Percentiles rank a stretch among this genome's conserved stretches.
phyloP scores from a whole-genome alignment of 768 basidiomycete species.

The Candolleomyces aberdarensis region DNA sequence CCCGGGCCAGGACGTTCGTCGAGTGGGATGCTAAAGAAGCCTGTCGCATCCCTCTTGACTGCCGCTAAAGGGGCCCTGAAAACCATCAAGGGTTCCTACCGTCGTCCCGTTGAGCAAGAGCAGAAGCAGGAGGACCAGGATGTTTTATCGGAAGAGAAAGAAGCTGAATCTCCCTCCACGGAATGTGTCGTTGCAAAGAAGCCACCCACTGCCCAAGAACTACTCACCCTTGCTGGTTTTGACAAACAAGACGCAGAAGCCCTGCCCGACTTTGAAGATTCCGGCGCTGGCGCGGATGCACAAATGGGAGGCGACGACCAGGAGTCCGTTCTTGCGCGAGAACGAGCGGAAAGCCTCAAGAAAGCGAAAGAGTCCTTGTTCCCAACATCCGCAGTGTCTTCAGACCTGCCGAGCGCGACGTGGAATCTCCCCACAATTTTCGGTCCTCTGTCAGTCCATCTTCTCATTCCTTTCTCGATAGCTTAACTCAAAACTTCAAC shows the following conservation, averaged over 20 bases:
- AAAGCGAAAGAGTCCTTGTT: slow-evolving; percentile 28
- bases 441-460: slow-evolving; percentile 53
- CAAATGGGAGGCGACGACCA: background rate
- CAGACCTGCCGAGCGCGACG: slow-evolving; percentile 10
- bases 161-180: background rate
- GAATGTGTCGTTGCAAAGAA: slow-evolving; percentile 5
- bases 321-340: background rate
- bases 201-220: slow-evolving; percentile 25
- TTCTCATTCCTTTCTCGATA: background rate
- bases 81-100: slow-evolving; percentile 46
- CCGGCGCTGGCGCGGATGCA: slow-evolving; percentile 6
- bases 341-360: slow-evolving; percentile 5
- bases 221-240: slow-evolving; percentile 51
- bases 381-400: slow-evolving; percentile 28
- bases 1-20: slow-evolving; percentile 56
- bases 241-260: slow-evolving; percentile 30
- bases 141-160: slow-evolving; percentile 9
- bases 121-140: slow-evolving; percentile 11
- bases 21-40: slow-evolving; percentile 36
- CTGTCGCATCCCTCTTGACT: slow-evolving; percentile 49
- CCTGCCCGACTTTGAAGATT: slow-evolving; percentile 57
- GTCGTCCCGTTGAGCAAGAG: slow-evolving; percentile 8
- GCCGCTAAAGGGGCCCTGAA: slow-evolving; percentile 49
- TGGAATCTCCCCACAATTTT: slow-evolving; percentile 64
- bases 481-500: slow-evolving; percentile 10